Conservation (phyloP, 371 early-diverging fungal genomes). For the Globomyces sp. region DNA sequence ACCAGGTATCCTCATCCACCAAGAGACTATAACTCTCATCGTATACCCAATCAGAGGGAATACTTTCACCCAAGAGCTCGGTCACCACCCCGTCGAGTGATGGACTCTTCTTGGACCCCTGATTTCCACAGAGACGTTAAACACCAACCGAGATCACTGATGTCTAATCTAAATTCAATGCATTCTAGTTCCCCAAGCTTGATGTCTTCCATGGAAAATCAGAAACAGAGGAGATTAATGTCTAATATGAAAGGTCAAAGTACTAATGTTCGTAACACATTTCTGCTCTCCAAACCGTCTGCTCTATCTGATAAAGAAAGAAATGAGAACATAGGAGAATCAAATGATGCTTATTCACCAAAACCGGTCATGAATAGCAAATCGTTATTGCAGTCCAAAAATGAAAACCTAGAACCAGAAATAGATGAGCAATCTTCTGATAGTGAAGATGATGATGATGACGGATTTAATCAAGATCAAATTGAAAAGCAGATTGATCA, state of each 20-base stretch:
- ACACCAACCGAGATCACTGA: not conserved
- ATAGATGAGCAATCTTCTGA: not conserved
- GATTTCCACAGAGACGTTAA: not conserved
- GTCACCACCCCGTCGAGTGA: constrained; percentile 1
- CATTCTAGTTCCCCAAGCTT: constrained; percentile 9
- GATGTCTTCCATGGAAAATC: constrained; percentile 15
- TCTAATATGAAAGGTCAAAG: not conserved
- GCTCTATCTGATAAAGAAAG: not conserved
- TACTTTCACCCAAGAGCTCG: not conserved
- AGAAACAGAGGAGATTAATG: constrained; percentile 11
- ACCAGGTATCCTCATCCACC: not conserved
- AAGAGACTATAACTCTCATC: not conserved
- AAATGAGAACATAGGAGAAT: not conserved
- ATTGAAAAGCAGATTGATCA: constrained; percentile 27
- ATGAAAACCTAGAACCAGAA: not conserved
- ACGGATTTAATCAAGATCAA: constrained; percentile 19
- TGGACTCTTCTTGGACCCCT: not conserved
- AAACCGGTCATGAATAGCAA: not conserved
- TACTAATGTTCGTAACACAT: not conserved
- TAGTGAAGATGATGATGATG: constrained; percentile 1
- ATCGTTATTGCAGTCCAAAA: too few relatives aligned
- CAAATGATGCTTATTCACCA: not conserved
- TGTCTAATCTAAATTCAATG: not conserved
- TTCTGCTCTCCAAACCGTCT: not conserved
- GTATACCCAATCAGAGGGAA: not conserved